Evolutionary conservation across 2,329 filamentous ascomycete genomes (phyloP), one percentile per base, ranked within the genome.

Genomic region (Rachicladosporium sp.): DNA sequence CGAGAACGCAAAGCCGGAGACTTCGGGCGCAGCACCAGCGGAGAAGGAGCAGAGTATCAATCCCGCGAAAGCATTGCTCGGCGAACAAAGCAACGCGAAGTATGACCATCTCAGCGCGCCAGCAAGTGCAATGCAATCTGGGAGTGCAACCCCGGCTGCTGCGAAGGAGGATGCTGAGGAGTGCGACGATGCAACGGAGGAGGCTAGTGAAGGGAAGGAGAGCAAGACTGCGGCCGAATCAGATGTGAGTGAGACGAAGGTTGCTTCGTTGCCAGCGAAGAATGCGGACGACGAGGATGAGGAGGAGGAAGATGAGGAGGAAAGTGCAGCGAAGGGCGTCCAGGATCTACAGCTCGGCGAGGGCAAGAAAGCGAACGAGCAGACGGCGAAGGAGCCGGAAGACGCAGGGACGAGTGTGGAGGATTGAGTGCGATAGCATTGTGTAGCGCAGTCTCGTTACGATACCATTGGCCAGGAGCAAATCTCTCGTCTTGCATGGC

Each of bases 341-440:
- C 43, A 50, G 29, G 42, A 37, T 12, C 30, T 44, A 33, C 42
- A 46, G 29, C 34, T 45, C 4, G 51, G 39, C 10, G 44, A 43
- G 7, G 43, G 39, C 21, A 42, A 23, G 43, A 45, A 11, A 5
- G 39, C 35, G 4, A 29, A 45, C 43, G 46, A 53, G 35, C 49
- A 55, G 36, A 37, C 44, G 11, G 46, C 51, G 3, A 51, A 50
- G 21, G 49, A 54, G 30, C 48, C 41, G 2, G 51, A 50, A 11
- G 46, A 52, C 39, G 61, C 59, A 2, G 51, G 52, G 7, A 55
- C 54, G 38, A 62, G 58, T 40, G 61, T 62, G 4, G 52, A 63
- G 41, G 60, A 64, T 39, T 64, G 38, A 49, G 13, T 8, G 34
- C n/a, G 23, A 35, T 32, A 6, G 23, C 23, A 27, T 27, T 27